phyloP scores from a whole-genome alignment of 2,329 filamentous ascomycete genomes.

The Keithomyces neogunnii region DNA sequence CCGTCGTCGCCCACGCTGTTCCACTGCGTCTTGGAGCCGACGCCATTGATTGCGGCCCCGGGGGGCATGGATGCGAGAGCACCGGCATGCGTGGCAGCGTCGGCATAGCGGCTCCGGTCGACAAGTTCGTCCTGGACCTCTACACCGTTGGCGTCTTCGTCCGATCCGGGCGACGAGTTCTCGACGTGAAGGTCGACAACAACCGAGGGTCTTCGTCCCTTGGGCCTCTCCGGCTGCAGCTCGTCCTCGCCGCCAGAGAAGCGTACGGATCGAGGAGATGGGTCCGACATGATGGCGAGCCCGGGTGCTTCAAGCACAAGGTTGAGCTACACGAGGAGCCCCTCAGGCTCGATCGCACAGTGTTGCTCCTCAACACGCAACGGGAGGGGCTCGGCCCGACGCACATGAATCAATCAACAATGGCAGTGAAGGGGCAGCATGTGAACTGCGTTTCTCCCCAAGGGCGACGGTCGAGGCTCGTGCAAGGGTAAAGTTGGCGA shows the following conservation, averaged over 20 bases:
- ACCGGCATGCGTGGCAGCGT: slow-evolving; percentile 28
- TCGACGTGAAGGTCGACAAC: slow-evolving; percentile 15
- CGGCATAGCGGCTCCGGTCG: slow-evolving; percentile 34
- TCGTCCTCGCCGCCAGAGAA: slow-evolving; percentile 44
- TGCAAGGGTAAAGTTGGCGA: background rate
- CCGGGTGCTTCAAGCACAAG: background rate
- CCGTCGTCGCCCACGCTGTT: slow-evolving; percentile 18
- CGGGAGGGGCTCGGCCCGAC: slow-evolving; percentile 6
- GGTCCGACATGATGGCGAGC: slow-evolving; percentile 30
- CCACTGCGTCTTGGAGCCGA: slow-evolving; percentile 30
- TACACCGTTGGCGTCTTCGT: slow-evolving; percentile 34
- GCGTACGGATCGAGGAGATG: slow-evolving; percentile 47
- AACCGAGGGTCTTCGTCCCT: slow-evolving; percentile 25
- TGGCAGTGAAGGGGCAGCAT: background rate
- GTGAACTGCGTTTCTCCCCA: background rate
- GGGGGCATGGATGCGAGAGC: slow-evolving; percentile 34
- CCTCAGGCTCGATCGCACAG: background rate
- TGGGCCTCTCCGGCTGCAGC: slow-evolving; percentile 31
- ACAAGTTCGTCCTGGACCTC: slow-evolving; percentile 42
- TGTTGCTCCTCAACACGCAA: background rate
- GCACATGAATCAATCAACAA: slow-evolving; percentile 4
- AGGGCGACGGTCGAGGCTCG: background rate
- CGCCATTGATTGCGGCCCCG: slow-evolving; percentile 33
- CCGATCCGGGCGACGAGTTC: slow-evolving; percentile 17
- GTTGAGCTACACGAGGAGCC: background rate